phyloP scores from a whole-genome alignment of 225 moss, liverwort and hornwort genomes.

The Rhytidiadelphus loreus region DNA sequence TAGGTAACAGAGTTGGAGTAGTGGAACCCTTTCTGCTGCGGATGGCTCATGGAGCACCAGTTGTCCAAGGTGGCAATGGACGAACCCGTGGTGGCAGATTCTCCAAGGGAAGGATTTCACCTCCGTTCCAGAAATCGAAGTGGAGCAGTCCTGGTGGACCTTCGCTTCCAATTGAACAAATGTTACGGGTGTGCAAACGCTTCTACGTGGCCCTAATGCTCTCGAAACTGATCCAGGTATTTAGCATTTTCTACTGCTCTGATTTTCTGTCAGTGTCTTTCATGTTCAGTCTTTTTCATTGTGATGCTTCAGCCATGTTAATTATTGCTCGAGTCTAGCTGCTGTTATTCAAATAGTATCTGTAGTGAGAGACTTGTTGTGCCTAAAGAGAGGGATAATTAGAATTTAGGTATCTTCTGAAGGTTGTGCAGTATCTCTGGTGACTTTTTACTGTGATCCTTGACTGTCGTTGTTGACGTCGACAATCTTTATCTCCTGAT shows the following conservation, averaged over 20 bases:
- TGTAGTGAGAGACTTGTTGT: neutral
- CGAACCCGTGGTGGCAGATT: conserved; percentile 50
- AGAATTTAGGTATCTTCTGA: neutral
- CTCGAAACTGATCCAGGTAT: conserved; percentile 89
- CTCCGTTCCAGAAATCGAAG: conserved; percentile 31
- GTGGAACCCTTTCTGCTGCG: conserved; percentile 86
- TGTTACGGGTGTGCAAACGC: conserved; percentile 75
- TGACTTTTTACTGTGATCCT: neutral
- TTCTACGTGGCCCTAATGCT: conserved; percentile 94
- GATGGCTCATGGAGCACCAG: conserved; percentile 90
- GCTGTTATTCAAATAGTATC: neutral
- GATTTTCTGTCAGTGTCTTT: neutral
- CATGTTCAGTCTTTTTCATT: neutral
- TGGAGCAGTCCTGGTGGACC: conserved; percentile 28
- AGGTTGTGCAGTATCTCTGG: neutral
- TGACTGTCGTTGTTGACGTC: neutral
- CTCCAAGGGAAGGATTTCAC: conserved; percentile 29
- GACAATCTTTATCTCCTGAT: neutral
- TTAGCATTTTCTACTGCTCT: neutral
- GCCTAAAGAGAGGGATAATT: neutral
- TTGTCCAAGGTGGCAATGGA: conserved; percentile 47
- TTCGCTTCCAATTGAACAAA: conserved; percentile 52
- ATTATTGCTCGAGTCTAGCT: neutral
- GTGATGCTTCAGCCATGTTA: neutral
- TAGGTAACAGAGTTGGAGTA: conserved; percentile 87